phyloP scores from a whole-genome alignment of 495 filamentous ascomycete species.

The Bombardia bombarda region DNA sequence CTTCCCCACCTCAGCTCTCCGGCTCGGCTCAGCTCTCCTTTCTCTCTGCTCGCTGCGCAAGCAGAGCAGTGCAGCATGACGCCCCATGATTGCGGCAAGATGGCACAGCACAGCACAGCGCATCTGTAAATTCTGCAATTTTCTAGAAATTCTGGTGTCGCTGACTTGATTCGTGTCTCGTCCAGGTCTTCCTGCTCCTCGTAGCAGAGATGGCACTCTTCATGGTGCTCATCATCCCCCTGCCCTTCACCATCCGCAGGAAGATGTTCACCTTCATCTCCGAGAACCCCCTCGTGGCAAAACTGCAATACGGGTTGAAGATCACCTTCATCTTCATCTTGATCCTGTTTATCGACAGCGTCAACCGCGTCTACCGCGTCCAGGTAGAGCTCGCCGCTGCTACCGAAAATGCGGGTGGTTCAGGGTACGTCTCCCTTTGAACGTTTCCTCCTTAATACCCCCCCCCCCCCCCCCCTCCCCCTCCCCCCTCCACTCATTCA shows the following conservation, averaged over 20 bases:
- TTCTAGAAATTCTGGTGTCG: too few species aligned
- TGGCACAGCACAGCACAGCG: too few species aligned
- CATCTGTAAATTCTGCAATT: too few species aligned
- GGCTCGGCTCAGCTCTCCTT: too few species aligned
- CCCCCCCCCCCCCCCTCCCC: background rate
- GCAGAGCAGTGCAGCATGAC: too few species aligned
- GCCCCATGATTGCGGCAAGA: too few species aligned
- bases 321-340: slow-evolving; percentile 98
- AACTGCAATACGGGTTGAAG: slow-evolving; percentile 51
- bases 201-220: slow-evolving; percentile 92
- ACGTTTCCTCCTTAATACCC: background rate
- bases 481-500: background rate
- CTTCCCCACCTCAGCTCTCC: too few species aligned
- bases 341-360: slow-evolving; percentile 95
- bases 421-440: slow-evolving; percentile 16
- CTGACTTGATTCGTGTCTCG: slow-evolving; percentile 2
- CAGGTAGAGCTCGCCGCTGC: slow-evolving; percentile 71
- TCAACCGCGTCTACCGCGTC: slow-evolving; percentile 96
- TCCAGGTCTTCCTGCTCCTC: slow-evolving; percentile 87
- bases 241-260: slow-evolving; percentile 79
- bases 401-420: slow-evolving; percentile 33
- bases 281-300: slow-evolving; percentile 61
- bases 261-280: slow-evolving; percentile 86
- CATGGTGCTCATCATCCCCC: slow-evolving; percentile 81
- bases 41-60: too few species aligned